A percentile compares a stretch with the other conserved stretches of the same genome.
Conservation (phyloP, 2,329 filamentous ascomycete species). For the Penicillium paneum region DNA sequence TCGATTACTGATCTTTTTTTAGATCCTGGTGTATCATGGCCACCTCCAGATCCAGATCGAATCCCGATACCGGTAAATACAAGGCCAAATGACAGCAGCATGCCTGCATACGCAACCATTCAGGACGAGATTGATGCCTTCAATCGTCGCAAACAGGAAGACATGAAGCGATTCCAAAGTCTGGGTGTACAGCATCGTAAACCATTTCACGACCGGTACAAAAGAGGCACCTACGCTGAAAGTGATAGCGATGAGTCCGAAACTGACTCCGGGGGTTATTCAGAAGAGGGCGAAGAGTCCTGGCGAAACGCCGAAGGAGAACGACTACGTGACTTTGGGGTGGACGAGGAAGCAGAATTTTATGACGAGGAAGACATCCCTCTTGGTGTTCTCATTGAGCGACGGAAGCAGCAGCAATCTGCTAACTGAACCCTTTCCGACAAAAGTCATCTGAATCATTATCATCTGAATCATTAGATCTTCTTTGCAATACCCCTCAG, state of each 20-base stretch:
- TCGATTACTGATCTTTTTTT: background rate
- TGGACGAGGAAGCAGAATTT: conserved; percentile 63
- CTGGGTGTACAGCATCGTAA: conserved; percentile 37
- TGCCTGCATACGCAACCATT: conserved; percentile 28
- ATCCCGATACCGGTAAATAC: conserved; percentile 39
- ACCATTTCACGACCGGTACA: conserved; percentile 42
- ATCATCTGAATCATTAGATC: conserved; percentile 5
- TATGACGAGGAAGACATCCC: conserved; percentile 63
- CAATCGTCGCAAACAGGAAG: conserved; percentile 51
- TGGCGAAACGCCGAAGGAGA: conserved; percentile 65
- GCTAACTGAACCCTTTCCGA: background rate
- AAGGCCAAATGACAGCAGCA: conserved; percentile 23
- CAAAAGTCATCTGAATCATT: background rate
- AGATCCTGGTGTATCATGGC: conserved; percentile 44
- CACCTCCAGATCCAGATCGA: conserved; percentile 50
- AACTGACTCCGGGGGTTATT: conserved; percentile 20
- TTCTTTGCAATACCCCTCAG: conserved; percentile 43
- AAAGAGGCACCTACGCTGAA: conserved; percentile 11
- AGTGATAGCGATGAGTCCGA: conserved; percentile 17
- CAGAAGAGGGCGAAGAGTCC: conserved; percentile 54
- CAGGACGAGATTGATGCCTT: conserved; percentile 53
- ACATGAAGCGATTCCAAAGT: conserved; percentile 45
- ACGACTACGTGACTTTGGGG: conserved; percentile 60
- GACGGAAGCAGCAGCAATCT: conserved; percentile 26
- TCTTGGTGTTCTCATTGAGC: conserved; percentile 52